phyloP scores from a whole-genome alignment of 495 filamentous ascomycete genomes.

The Amorphotheca resinae region DNA sequence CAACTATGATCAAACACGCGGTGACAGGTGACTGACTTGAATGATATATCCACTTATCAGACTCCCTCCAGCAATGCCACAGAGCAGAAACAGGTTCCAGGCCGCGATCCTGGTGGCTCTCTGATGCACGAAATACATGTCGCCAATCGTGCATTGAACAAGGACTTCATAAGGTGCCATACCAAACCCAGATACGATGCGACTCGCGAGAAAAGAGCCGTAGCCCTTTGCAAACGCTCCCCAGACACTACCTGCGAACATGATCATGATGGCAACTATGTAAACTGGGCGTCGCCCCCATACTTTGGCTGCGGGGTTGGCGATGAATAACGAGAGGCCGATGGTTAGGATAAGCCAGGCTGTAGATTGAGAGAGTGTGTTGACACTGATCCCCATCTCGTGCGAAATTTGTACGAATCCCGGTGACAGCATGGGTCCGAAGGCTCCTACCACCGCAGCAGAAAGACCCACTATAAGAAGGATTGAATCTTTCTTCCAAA shows the following conservation, averaged over 20 bases:
- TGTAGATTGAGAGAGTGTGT: constrained; percentile 27
- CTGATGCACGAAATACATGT: constrained; percentile 53
- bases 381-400: constrained; percentile 31
- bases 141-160: constrained; percentile 41
- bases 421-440: constrained; percentile 42
- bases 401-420: constrained; percentile 31
- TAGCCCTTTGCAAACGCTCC: constrained; percentile 43
- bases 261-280: constrained; percentile 40
- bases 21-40: constrained; percentile 22
- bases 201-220: constrained; percentile 39
- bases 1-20: too few relatives aligned
- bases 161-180: constrained; percentile 48
- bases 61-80: constrained; percentile 36
- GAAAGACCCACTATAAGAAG: constrained; percentile 40
- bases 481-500: constrained; percentile 41
- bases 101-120: constrained; percentile 50
- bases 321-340: constrained; percentile 41
- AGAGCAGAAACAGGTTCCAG: constrained; percentile 51
- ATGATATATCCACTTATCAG: constrained; percentile 42
- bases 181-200: constrained; percentile 38
- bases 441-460: constrained; percentile 41
- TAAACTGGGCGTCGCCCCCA: constrained; percentile 53
- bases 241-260: constrained; percentile 49
- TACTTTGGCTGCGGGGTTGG: constrained; percentile 51
- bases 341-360: constrained; percentile 39